Percentiles rank a stretch among this genome's conserved stretches.
These are phyloP conservation scores for Podaxis rugospora DNA, from an alignment of 768 basidiomycete species.

Conservation along the genomic window DNA sequence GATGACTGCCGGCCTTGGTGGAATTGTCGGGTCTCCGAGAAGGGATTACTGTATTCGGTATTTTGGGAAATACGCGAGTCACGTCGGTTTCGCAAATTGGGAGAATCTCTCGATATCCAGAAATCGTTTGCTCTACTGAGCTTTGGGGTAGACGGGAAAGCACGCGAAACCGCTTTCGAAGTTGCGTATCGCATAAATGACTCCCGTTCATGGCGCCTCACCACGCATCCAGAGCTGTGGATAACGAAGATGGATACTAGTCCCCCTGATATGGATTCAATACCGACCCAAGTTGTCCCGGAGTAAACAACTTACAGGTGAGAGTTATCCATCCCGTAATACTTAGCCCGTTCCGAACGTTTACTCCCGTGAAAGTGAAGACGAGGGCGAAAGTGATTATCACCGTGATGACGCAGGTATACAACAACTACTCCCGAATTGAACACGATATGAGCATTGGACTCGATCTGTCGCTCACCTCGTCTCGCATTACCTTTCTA, in stretches of 20 bases:
- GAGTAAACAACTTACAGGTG: conserved; percentile 39
- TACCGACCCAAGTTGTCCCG: neutral
- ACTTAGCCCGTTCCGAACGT: conserved; percentile 38
- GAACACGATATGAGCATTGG: neutral
- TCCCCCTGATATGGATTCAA: conserved; percentile 36
- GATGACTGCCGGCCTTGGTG: conserved; percentile 1
- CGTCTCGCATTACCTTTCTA: conserved; percentile 54
- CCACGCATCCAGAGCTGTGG: conserved; percentile 56
- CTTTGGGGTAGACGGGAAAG: neutral
- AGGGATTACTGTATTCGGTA: conserved; percentile 24
- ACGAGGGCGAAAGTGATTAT: conserved; percentile 44
- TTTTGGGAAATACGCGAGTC: conserved; percentile 9
- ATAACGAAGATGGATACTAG: conserved; percentile 52
- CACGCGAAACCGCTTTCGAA: conserved; percentile 26
- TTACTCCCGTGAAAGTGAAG: conserved; percentile 46
- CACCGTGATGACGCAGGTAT: conserved; percentile 49
- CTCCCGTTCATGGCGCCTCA: conserved; percentile 58
- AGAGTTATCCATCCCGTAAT: conserved; percentile 49
- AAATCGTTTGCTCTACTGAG: neutral
- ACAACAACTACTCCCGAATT: conserved; percentile 36
- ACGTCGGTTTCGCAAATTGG: conserved; percentile 13
- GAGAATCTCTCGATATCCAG: conserved; percentile 9
- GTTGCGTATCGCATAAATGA: conserved; percentile 45
- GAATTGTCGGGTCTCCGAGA: conserved; percentile 25
- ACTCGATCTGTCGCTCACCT: conserved; percentile 34